Percentiles rank a stretch among this genome's conserved stretches.
These are phyloP conservation scores for Leccinum uliginosum DNA, from an alignment of 768 basidiomycete genomes.

Conservation along the genomic window DNA sequence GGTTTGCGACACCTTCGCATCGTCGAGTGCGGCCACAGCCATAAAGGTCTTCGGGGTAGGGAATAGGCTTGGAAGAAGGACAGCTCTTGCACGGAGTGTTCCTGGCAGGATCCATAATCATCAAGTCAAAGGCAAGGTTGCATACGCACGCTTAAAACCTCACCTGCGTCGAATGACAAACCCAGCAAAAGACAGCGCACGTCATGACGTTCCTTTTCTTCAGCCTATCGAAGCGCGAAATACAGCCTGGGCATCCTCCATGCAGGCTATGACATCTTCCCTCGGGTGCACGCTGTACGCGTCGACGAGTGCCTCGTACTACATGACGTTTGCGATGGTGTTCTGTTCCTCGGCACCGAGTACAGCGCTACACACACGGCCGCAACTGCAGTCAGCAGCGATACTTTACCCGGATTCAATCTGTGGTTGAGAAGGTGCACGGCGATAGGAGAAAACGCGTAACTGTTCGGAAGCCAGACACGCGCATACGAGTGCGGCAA, in stretches of 20 bases:
- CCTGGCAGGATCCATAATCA: background rate
- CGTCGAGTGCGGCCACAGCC: constrained; percentile 17
- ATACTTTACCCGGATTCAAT: constrained; percentile 26
- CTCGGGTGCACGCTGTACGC: constrained; percentile 19
- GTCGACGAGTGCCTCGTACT: constrained; percentile 29
- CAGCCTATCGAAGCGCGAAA: constrained; percentile 14
- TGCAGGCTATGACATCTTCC: constrained; percentile 12
- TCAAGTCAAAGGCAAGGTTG: background rate
- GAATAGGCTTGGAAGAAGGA: constrained; percentile 15
- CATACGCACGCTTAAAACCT: background rate
- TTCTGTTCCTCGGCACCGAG: constrained; percentile 3
- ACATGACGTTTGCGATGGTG: constrained; percentile 5
- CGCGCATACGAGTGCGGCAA: constrained; percentile 26
- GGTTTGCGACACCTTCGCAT: constrained; percentile 22
- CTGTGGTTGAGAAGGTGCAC: constrained; percentile 4
- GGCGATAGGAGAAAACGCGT: background rate
- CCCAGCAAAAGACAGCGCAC: constrained; percentile 46
- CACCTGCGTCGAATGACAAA: constrained; percentile 38
- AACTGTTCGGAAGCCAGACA: constrained; percentile 31
- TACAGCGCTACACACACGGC: constrained; percentile 24
- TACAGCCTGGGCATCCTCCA: constrained; percentile 19
- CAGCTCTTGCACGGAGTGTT: constrained; percentile 17
- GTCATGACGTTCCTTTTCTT: constrained; percentile 21
- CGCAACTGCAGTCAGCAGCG: constrained; percentile 21
- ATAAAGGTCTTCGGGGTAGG: constrained; percentile 16